A percentile compares a stretch with the other conserved stretches of the same genome.
These are phyloP conservation scores for Lecanosticta acicola DNA, from an alignment of 2,329 filamentous ascomycete genomes.

Conservation along the genomic window DNA sequence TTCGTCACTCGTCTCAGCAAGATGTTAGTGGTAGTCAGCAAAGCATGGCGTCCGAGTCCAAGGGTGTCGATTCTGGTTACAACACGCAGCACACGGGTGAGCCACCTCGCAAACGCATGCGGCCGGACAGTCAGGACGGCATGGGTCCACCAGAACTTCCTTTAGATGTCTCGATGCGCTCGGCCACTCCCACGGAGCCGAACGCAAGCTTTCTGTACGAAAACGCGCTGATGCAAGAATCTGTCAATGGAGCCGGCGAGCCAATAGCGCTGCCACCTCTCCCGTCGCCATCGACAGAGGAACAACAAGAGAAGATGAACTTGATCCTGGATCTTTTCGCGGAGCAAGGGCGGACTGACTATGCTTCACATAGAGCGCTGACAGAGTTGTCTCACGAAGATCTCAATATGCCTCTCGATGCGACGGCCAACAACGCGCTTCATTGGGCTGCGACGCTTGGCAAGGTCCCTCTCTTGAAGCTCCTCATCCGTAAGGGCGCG, in stretches of 20 bases:
- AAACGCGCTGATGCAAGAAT: constrained; percentile 31
- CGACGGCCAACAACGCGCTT: constrained; percentile 80
- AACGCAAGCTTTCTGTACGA: constrained; percentile 73
- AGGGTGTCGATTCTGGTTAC: constrained; percentile 62
- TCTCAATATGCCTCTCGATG: constrained; percentile 86
- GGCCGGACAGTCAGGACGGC: constrained; percentile 39
- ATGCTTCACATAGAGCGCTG: constrained; percentile 69
- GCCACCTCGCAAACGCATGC: constrained; percentile 73
- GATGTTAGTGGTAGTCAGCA: constrained; percentile 73
- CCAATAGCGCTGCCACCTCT: constrained; percentile 61
- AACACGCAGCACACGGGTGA: constrained; percentile 57
- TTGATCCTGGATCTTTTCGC: constrained; percentile 70
- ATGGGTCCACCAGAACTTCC: constrained; percentile 29
- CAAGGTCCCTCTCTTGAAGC: constrained; percentile 72
- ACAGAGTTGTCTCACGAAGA: constrained; percentile 70
- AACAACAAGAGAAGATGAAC: constrained; percentile 73
- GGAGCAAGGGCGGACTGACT: constrained; percentile 59
- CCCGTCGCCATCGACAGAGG: constrained; percentile 52
- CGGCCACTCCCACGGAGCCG: constrained; percentile 66
- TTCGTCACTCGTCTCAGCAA: constrained; percentile 67
- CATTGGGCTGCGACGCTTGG: constrained; percentile 96
- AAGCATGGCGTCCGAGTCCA: constrained; percentile 48
- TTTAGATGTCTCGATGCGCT: constrained; percentile 56
- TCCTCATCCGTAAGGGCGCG: constrained; percentile 77
- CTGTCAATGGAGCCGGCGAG: constrained; percentile 46